These are phyloP conservation scores for Stropharia rugosoannulata DNA, from an alignment of 768 basidiomycete genomes.

Conservation along the genomic window DNA sequence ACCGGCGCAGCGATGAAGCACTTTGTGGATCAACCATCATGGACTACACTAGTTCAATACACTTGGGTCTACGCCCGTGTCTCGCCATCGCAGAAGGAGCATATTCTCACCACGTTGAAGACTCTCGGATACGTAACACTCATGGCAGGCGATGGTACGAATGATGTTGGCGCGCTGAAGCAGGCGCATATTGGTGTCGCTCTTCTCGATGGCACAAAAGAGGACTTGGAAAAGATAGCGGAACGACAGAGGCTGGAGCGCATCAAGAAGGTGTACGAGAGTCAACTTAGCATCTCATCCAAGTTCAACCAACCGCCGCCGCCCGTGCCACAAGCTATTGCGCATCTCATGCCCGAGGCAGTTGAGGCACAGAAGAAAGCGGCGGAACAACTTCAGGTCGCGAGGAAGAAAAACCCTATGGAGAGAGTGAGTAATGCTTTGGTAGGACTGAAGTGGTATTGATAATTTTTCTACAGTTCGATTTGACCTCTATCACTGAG, in stretches of 20 bases:
- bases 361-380: slow-evolving; percentile 88
- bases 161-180: slow-evolving; percentile 97
- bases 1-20: slow-evolving; percentile 94
- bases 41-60: slow-evolving; percentile 84
- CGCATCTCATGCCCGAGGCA: slow-evolving; percentile 85
- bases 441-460: background rate
- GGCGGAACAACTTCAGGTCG: slow-evolving; percentile 57
- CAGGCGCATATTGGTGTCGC: slow-evolving; percentile 98
- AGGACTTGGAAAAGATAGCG: slow-evolving; percentile 91
- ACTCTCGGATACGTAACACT: slow-evolving; percentile 87
- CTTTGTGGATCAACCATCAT: slow-evolving; percentile 67
- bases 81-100: slow-evolving; percentile 93
- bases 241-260: slow-evolving; percentile 89
- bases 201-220: slow-evolving; percentile 84
- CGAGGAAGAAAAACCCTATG: slow-evolving; percentile 83
- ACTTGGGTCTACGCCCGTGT: slow-evolving; percentile 99
- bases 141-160: slow-evolving; percentile 99
- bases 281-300: slow-evolving; percentile 85
- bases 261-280: slow-evolving; percentile 96
- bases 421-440: slow-evolving; percentile 64
- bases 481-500: slow-evolving; percentile 26
- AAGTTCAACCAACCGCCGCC: slow-evolving; percentile 94
- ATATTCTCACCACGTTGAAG: slow-evolving; percentile 89
- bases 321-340: slow-evolving; percentile 85
- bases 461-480: slow-evolving; percentile 24